Evolutionary conservation across 2,329 filamentous ascomycete species (phyloP), one percentile per base, ranked within the genome.

Genomic region (Intubia oerlemansii): DNA sequence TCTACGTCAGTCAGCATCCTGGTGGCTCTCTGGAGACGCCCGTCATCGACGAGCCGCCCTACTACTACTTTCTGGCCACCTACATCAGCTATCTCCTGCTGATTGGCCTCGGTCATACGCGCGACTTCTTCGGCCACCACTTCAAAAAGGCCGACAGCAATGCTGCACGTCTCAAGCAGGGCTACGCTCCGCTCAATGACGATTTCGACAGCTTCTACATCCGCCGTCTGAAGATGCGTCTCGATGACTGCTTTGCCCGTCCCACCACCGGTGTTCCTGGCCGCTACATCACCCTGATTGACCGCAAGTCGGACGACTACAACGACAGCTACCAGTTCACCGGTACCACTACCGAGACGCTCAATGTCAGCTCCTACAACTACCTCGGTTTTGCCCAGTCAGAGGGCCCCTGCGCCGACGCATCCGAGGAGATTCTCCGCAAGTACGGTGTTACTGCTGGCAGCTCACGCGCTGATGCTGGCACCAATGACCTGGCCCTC

Each of bases 201-300:
- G 88, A 98, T 51, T 98, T 98, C 46, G 88, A 98, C 58, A 95
- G 85, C 52, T 98, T 98, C 51, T 98, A 98, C 53, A 80, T 85
- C 32, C 70, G 88, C 32, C 66, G 88, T 35, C 53, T 98, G 46
- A 95, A 98, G 61, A 66, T 82, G 57, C 72, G 88, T 38, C 81
- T 98, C 46, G 90, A 95, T 42, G 88, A 98, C 52, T 92, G 82
- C 57, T 98, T 98, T 49, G 77, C 85, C 40, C 70, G 88, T 28
- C 81, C 85, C 10, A 82, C 78, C 17, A 90, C 82, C 4, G 88
- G 88, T 30, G 88, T 98, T 16, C 88, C 88, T 7, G 88, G 88
- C 32, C 73, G 88, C 37, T 93, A 69, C 56, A 90, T 98, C 43
- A 95, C 80, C 15, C 61, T 98, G 22, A 65, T 95, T 40, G 85